phyloP scores from a whole-genome alignment of 2,329 filamentous ascomycete species.

The Phoma sp. region DNA sequence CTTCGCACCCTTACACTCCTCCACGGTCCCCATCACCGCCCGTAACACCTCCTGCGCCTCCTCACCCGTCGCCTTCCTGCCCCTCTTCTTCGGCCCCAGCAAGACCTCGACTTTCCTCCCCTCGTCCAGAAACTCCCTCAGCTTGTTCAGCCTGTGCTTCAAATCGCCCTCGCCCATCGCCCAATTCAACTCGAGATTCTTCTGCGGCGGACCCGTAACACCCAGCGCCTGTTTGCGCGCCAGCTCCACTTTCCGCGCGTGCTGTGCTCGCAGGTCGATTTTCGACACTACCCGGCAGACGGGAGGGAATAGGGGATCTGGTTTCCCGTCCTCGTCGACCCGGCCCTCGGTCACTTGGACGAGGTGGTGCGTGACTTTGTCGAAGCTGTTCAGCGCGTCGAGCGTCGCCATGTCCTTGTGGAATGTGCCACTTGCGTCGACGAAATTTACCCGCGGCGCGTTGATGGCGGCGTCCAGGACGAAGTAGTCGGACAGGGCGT shows the following conservation, averaged over 20 bases:
- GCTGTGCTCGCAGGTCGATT: slow-evolving; percentile 53
- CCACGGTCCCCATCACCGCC: slow-evolving; percentile 54
- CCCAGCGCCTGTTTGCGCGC: slow-evolving; percentile 50
- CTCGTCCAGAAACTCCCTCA: slow-evolving; percentile 74
- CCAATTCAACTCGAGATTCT: slow-evolving; percentile 92
- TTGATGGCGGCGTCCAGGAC: slow-evolving; percentile 58
- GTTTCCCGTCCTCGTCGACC: slow-evolving; percentile 27
- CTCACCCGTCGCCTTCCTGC: slow-evolving; percentile 63
- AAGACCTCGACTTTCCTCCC: slow-evolving; percentile 77
- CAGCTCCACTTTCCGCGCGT: slow-evolving; percentile 53
- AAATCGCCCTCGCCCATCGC: slow-evolving; percentile 79
- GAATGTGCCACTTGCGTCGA: slow-evolving; percentile 50
- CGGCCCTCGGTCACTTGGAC: slow-evolving; percentile 53
- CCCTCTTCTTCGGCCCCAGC: slow-evolving; percentile 70
- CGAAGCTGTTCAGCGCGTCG: slow-evolving; percentile 52
- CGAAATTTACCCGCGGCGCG: slow-evolving; percentile 51
- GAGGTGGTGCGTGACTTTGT: slow-evolving; percentile 59
- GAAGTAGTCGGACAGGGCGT: slow-evolving; percentile 47
- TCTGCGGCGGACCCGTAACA: slow-evolving; percentile 51
- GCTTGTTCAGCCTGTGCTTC: slow-evolving; percentile 54
- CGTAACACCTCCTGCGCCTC: slow-evolving; percentile 64
- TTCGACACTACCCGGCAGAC: slow-evolving; percentile 75
- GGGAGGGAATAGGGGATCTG: slow-evolving; percentile 56
- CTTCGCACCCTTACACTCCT: slow-evolving; percentile 40
- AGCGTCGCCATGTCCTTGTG: slow-evolving; percentile 36